These are phyloP conservation scores for Tricholoma matsutake DNA, from an alignment of 768 basidiomycete genomes.

Conservation along the genomic window DNA sequence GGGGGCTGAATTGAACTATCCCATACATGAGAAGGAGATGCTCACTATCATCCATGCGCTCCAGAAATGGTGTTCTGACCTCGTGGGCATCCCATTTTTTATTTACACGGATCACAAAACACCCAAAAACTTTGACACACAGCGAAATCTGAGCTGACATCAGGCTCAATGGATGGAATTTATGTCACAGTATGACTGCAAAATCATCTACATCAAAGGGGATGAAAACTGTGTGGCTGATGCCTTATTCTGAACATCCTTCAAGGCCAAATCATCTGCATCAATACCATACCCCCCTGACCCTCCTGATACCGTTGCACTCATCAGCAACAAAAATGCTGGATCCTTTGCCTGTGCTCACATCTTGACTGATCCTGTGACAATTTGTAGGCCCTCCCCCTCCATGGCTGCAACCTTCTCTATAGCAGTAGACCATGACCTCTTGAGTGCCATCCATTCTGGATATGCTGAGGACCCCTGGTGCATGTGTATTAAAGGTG, in stretches of 20 bases:
- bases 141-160: conserved; percentile 24
- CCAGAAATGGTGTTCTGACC: conserved; percentile 23
- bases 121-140: neutral
- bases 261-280: neutral
- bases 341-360: no score
- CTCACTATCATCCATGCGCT: conserved; percentile 32
- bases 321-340: no score
- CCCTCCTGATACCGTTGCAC: no score
- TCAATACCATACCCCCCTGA: no score
- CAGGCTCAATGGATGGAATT: conserved; percentile 33
- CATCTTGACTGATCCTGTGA: no score
- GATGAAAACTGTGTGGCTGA: conserved; percentile 33
- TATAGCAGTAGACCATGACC: neutral
- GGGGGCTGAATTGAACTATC: no score
- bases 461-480: neutral
- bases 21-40: conserved; percentile 31
- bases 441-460: neutral
- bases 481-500: neutral
- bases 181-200: conserved; percentile 32
- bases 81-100: conserved; percentile 16
- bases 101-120: conserved; percentile 15
- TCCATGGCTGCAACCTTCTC: neutral
- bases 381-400: neutral
- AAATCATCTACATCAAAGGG: conserved; percentile 32
- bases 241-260: conserved; percentile 22